Conservation (phyloP, 208 protist species). For the Jaenimonas drosophilae region DNA sequence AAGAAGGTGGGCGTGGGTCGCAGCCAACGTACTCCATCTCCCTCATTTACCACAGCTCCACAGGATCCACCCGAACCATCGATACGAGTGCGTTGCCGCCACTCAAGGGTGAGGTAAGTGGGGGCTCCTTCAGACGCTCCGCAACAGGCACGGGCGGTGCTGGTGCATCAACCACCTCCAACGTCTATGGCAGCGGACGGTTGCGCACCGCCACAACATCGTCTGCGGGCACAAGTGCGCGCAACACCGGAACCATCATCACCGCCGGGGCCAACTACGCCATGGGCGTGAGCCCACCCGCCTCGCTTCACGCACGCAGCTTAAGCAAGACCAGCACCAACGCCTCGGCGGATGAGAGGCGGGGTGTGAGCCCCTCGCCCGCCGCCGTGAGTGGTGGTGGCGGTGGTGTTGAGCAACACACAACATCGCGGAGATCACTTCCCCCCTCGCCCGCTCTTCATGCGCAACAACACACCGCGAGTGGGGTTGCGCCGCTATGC, state of each 20-base stretch:
- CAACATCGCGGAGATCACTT: too few species aligned
- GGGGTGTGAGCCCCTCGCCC: too few species aligned
- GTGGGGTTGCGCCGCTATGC: too few species aligned
- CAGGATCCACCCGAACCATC: constrained; percentile 32
- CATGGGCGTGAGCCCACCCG: not conserved
- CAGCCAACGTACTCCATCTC: constrained; percentile 34
- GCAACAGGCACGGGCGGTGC: constrained; percentile 1
- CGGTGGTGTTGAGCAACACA: too few species aligned
- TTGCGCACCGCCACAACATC: too few species aligned
- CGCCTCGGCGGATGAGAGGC: too few species aligned
- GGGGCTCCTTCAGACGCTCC: not conserved
- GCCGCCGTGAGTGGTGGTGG: too few species aligned
- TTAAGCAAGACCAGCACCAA: not conserved
- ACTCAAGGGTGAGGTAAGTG: constrained; percentile 9
- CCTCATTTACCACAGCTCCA: constrained; percentile 44
- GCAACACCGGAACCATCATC: too few species aligned
- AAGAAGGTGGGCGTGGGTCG: constrained; percentile 12
- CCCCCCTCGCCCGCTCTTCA: too few species aligned
- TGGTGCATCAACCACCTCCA: not conserved
- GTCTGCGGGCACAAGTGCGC: too few species aligned
- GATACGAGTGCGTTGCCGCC: constrained; percentile 32
- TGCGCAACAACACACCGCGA: too few species aligned
- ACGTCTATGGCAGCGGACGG: not conserved
- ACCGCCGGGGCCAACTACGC: too few species aligned
- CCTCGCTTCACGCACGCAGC: not conserved